Percentiles rank a stretch among this genome's conserved stretches.
These are phyloP conservation scores for Xylaria acuta DNA, from an alignment of 495 filamentous ascomycete genomes.

Conservation along the genomic window DNA sequence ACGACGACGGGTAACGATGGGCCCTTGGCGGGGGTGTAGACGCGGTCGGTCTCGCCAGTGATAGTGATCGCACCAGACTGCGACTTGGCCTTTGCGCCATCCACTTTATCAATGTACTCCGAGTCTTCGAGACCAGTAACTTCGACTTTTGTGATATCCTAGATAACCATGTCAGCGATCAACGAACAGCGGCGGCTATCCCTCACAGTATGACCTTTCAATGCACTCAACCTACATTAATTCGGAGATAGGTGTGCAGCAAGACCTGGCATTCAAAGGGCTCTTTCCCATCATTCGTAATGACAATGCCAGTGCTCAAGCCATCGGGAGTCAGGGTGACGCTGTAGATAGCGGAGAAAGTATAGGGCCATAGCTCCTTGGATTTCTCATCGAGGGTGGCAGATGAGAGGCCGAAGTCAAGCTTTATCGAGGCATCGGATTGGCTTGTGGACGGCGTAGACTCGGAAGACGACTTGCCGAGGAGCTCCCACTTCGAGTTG, in stretches of 20 bases:
- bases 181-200: conserved; percentile 12
- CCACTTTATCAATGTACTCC: conserved; percentile 83
- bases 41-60: conserved; percentile 80
- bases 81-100: conserved; percentile 61
- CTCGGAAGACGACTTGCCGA: conserved; percentile 73
- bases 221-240: conserved; percentile 65
- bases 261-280: conserved; percentile 90
- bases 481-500: conserved; percentile 76
- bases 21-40: conserved; percentile 64
- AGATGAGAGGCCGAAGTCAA: conserved; percentile 90
- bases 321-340: conserved; percentile 79
- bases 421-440: conserved; percentile 74
- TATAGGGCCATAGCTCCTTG: conserved; percentile 74
- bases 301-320: conserved; percentile 81
- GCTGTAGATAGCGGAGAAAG: conserved; percentile 90
- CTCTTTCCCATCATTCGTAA: conserved; percentile 81
- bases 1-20: conserved; percentile 66
- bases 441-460: conserved; percentile 44
- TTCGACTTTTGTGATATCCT: conserved; percentile 76
- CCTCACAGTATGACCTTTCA: not conserved
- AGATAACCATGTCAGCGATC: conserved; percentile 13
- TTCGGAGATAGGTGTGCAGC: conserved; percentile 85
- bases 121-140: conserved; percentile 76
- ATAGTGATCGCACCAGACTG: conserved; percentile 64
- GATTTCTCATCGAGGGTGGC: conserved; percentile 68